Evolutionary conservation across 2,329 filamentous ascomycete genomes (phyloP), one percentile per base, ranked within the genome.

Genomic region (Tympanopsis confertula): DNA sequence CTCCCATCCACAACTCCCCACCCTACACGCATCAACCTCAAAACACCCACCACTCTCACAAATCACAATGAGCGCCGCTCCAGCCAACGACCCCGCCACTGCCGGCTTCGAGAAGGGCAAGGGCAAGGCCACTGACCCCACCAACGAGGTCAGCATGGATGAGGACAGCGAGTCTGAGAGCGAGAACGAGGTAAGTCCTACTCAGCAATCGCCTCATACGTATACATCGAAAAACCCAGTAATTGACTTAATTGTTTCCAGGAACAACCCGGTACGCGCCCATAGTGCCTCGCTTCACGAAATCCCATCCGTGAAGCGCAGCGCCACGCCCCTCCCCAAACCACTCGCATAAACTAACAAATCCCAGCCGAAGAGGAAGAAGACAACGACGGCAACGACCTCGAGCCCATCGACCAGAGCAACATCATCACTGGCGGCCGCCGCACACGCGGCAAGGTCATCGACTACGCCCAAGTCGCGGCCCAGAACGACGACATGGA

Each of bases 141-240:
- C 30, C 10, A 7, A 10, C 12, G 30, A 33, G 15, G 17, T 33
- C 10, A 33, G 30, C 30, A 33, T 33, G 30, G 30, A 33, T 18
- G 30, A 33, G 30, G 24, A 28, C 24, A 33, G 30, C 15, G 30
- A 33, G 12, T n/a, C n/a, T n/a, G 30, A 33, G 15, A 33, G 30
- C 30, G 30, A 33, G 15, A 18, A 13, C 15, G 30, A 33, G 15
- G 30, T n/a, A n/a, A n/a, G n/a, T n/a, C n/a, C n/a, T n/a, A n/a
- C n/a, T n/a, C n/a, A n/a, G n/a, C n/a, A n/a, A n/a, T n/a, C n/a
- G n/a, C n/a, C n/a, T n/a, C n/a, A n/a, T n/a, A n/a, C n/a, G n/a
- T n/a, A n/a, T n/a, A n/a, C n/a, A n/a, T n/a, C n/a, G n/a, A n/a
- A n/a, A n/a, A n/a, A n/a, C n/a, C n/a, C n/a, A n/a, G n/a, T n/a